Evolutionary conservation across 495 filamentous ascomycete genomes (phyloP), one percentile per base, ranked within the genome.

Genomic region (Trichoderma orchidacearum): DNA sequence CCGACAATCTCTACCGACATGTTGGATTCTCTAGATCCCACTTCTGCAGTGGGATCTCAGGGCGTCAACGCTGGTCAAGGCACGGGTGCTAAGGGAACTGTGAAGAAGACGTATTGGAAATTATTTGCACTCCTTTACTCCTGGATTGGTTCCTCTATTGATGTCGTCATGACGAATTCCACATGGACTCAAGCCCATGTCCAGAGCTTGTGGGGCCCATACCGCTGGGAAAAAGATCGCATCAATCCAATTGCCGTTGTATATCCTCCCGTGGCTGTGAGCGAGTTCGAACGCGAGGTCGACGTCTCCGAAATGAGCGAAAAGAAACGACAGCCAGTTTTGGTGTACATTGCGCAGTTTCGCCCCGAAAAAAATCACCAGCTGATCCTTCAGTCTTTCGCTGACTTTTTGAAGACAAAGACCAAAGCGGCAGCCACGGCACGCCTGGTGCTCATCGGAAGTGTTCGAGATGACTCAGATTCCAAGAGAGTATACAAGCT

Each of bases 1-100:
- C 93, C 93, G 5, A 96, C 93, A 48, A 98, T 98, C 50, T 96
- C 90, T 5, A 98, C 92, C 30, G 94, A 98, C 68, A 98, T 98
- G 93, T 84, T 98, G 5, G 76, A 75, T 36, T 89, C 88, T 18
- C 83, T 98, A 11, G 79, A 89, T 57, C 80, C 86, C 13, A 66
- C 69, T 28, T 72, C 72, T 9, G 34, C 62, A 11, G 77, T 71
- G 23, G 84, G 79, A n/a, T 68, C 74, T 8, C 83, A 90, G 59
- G 92, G 90, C 5, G 72, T 93, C 53, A 90, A 96, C 66, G 87
- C 89, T 6, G 90, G 90, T 30, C 75, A 83, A 30, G 90, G 90
- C 5, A 76, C 70, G 35, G 90, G 90, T 3, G 53, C 71, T 23
- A 81, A 74, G 61, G 90, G 90, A 17, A 61, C 66, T 3, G 63